Conservation (phyloP, 257 asterid genomes). For the Solanum medicagineum region DNA sequence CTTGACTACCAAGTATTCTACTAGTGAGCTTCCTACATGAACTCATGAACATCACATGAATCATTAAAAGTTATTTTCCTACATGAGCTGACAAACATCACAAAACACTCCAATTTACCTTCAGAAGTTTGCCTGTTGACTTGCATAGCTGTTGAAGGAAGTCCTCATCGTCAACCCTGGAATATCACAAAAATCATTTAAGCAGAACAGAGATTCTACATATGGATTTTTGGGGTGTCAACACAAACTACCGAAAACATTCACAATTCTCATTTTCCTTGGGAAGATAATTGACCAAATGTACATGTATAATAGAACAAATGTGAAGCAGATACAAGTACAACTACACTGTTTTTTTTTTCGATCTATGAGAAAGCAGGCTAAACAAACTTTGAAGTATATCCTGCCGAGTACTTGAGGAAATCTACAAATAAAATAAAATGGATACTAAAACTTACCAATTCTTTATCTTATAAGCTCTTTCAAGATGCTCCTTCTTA, state of each 20-base stretch:
- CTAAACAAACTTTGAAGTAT: not conserved
- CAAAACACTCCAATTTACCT: constrained; percentile 29
- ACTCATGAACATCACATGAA: not conserved
- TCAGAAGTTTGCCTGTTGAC: constrained; percentile 72
- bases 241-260: not conserved
- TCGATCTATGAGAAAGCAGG: not conserved
- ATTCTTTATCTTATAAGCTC: constrained; percentile 72
- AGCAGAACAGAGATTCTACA: not conserved
- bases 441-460: constrained; percentile 35
- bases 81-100: not conserved
- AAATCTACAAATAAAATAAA: not conserved
- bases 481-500: constrained; percentile 63
- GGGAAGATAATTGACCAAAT: not conserved
- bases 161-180: constrained; percentile 72
- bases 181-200: not conserved
- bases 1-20: not conserved
- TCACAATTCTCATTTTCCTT: not conserved
- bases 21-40: not conserved
- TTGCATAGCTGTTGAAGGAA: constrained; percentile 87
- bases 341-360: not conserved
- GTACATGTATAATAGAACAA: not conserved
- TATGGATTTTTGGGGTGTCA: not conserved
- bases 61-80: not conserved
- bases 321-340: not conserved
- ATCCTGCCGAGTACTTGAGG: not conserved